phyloP scores from a whole-genome alignment of 2,329 filamentous ascomycete species.

The Diaporthe aspalathi region DNA sequence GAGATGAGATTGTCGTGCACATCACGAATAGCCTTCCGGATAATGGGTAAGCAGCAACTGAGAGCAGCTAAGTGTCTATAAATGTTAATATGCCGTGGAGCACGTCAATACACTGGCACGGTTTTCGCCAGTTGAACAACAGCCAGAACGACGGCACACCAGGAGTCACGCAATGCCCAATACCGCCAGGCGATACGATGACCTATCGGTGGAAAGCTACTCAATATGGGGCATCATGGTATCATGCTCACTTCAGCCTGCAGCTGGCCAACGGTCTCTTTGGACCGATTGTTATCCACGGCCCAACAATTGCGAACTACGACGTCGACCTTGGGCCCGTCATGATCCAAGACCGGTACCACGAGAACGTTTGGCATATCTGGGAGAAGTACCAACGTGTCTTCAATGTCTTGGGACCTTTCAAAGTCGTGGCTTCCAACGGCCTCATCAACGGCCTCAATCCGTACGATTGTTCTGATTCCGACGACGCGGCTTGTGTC shows the following conservation, averaged over 20 bases:
- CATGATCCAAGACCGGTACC: constrained; percentile 70
- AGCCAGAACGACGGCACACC: constrained; percentile 59
- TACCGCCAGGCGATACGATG: constrained; percentile 39
- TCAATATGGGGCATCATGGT: constrained; percentile 56
- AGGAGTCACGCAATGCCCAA: constrained; percentile 66
- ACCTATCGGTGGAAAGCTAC: constrained; percentile 68
- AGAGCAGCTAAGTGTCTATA: too few species aligned
- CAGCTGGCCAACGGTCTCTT: constrained; percentile 68
- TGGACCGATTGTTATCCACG: constrained; percentile 71
- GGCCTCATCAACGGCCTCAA: constrained; percentile 33
- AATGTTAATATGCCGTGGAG: not conserved
- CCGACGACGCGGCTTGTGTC: constrained; percentile 10
- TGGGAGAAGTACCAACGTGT: constrained; percentile 21
- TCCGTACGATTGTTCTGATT: constrained; percentile 23
- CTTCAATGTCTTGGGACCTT: constrained; percentile 6
- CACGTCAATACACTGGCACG: constrained; percentile 74
- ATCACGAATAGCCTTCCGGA: constrained; percentile 68
- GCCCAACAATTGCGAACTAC: constrained; percentile 68
- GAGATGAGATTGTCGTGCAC: constrained; percentile 70
- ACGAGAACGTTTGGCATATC: constrained; percentile 45
- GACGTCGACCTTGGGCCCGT: constrained; percentile 72
- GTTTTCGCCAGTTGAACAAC: constrained; percentile 72
- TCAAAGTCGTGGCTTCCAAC: constrained; percentile 19
- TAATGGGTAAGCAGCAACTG: constrained; percentile 56
- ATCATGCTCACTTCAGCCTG: constrained; percentile 59